Evolutionary conservation across 352 stramenopile genomes (phyloP).

Genomic region (Globisporangium solare): DNA sequence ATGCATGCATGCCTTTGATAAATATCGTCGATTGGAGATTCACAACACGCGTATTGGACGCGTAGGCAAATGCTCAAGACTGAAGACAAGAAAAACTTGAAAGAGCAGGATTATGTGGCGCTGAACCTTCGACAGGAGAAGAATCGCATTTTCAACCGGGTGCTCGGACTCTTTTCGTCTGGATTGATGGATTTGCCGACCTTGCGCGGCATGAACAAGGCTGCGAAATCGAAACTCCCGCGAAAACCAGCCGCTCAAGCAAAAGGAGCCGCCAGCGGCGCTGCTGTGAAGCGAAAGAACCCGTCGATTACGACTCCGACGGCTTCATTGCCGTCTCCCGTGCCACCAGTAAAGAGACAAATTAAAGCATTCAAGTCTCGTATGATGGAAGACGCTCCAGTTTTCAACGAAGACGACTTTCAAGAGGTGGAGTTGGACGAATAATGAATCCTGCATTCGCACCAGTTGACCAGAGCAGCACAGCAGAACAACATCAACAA

Average conservation of each 20-base stretch:
- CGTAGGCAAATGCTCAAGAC: slow-evolving; percentile 85
- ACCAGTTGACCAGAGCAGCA: background rate
- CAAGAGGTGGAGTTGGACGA: slow-evolving; percentile 45
- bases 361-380: slow-evolving; percentile 80
- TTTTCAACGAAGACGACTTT: slow-evolving; percentile 63
- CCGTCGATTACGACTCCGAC: slow-evolving; percentile 3
- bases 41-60: background rate
- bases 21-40: background rate
- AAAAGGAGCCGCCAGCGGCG: slow-evolving; percentile 18
- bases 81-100: slow-evolving; percentile 86
- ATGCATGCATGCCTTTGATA: background rate
- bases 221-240: slow-evolving; percentile 49
- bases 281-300: slow-evolving; percentile 41
- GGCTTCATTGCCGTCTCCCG: slow-evolving; percentile 10
- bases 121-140: slow-evolving; percentile 79
- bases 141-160: slow-evolving; percentile 77
- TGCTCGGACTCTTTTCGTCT: slow-evolving; percentile 54
- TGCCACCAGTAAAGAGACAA: slow-evolving; percentile 36
- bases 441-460: too few relatives aligned
- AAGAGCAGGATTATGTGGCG: slow-evolving; percentile 60
- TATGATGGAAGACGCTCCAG: slow-evolving; percentile 60
- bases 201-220: slow-evolving; percentile 65
- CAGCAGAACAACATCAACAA: slow-evolving; percentile 8
- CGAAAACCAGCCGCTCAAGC: slow-evolving; percentile 33
- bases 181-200: slow-evolving; percentile 64